Evolutionary conservation across 2,329 filamentous ascomycete species (phyloP).

Genomic region (Metarhizium humberi): DNA sequence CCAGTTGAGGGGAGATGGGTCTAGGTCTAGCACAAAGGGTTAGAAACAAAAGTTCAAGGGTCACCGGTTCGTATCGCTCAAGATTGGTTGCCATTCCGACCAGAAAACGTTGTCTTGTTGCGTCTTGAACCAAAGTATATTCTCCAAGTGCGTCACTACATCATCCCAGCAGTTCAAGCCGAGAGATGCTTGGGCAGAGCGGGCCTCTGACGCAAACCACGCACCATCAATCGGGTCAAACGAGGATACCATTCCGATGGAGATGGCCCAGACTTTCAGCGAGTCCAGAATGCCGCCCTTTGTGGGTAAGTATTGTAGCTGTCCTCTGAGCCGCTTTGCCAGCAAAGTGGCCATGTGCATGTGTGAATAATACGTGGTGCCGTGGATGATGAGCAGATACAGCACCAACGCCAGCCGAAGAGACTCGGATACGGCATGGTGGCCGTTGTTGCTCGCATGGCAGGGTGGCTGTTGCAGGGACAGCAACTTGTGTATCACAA

Average conservation of each 20-base stretch:
- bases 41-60: neutral
- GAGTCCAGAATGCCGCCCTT: conserved; percentile 9
- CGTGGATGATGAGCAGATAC: conserved; percentile 45
- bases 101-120: neutral
- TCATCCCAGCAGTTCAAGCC: neutral
- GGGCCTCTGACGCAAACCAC: conserved; percentile 20
- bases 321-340: conserved; percentile 19
- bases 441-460: neutral
- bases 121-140: neutral
- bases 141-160: neutral
- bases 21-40: neutral
- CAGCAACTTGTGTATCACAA: conserved; percentile 41
- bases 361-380: conserved; percentile 47
- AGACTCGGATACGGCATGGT: conserved; percentile 26
- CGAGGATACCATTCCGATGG: conserved; percentile 29
- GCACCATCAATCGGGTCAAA: conserved; percentile 15
- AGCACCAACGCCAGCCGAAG: conserved; percentile 37
- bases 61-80: neutral
- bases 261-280: conserved; percentile 31
- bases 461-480: conserved; percentile 7
- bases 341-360: conserved; percentile 23
- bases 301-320: conserved; percentile 16
- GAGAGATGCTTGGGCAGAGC: neutral
- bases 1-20: too few relatives aligned
- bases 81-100: neutral